Percentiles rank a stretch among this genome's conserved stretches.
Conservation (phyloP, 169 alveolate genomes). For the Hepatocystis sp. region DNA sequence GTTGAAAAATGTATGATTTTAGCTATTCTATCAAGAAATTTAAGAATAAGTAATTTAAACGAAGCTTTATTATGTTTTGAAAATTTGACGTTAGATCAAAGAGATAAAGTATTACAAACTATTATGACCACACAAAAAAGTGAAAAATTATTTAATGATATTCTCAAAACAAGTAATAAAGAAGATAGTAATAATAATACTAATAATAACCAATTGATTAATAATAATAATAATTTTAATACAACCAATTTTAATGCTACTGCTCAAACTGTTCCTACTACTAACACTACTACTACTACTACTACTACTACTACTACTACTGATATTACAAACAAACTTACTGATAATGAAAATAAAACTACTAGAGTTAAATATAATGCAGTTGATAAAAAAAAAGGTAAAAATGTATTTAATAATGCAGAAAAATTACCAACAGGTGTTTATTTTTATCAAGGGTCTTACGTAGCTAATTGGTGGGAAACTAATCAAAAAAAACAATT, state of each 20-base stretch:
- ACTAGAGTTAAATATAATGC: conserved; percentile 6
- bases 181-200: neutral
- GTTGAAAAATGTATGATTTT: conserved; percentile 70
- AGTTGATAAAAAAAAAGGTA: conserved; percentile 38
- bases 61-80: conserved; percentile 40
- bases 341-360: conserved; percentile 9
- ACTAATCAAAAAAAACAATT: conserved; percentile 65
- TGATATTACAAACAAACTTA: neutral
- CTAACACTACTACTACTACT: neutral
- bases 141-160: conserved; percentile 59
- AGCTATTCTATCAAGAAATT: conserved; percentile 63
- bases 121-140: conserved; percentile 60
- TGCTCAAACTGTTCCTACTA: too few relatives aligned
- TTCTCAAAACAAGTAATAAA: conserved; percentile 14
- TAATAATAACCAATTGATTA: neutral
- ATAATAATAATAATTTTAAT: too few relatives aligned
- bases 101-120: conserved; percentile 50
- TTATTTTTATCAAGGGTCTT: conserved; percentile 74
- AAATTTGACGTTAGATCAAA: conserved; percentile 28
- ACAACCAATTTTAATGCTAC: too few relatives aligned
- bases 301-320: too few relatives aligned
- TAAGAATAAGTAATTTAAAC: conserved; percentile 30
- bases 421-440: conserved; percentile 74
- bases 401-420: conserved; percentile 18
- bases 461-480: conserved; percentile 77